Conservation (phyloP, 179 eudicot species). For the Patellifolia procumbens region DNA sequence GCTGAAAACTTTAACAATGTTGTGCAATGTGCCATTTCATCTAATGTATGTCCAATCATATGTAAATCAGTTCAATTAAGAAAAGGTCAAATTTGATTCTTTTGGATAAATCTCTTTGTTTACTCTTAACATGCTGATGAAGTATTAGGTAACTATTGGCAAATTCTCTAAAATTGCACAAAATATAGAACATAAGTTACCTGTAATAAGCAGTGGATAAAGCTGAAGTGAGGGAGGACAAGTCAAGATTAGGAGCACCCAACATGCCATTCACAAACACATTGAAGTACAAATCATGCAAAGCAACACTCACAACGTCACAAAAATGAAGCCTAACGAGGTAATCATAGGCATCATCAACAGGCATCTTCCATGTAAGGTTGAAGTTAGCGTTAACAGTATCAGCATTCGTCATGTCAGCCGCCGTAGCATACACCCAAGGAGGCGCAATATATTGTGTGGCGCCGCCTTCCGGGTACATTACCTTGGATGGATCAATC, state of each 20-base stretch:
- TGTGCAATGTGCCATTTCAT: no score
- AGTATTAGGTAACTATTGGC: no score
- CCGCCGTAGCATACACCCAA: conserved; percentile 67
- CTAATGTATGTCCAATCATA: no score
- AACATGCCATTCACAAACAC: conserved; percentile 63
- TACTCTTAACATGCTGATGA: no score
- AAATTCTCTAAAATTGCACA: no score
- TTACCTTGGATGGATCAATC: conserved; percentile 42
- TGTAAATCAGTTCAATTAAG: no score
- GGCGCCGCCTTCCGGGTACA: conserved; percentile 61
- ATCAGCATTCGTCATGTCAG: conserved; percentile 61
- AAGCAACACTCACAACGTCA: conserved; percentile 65
- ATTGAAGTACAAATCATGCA: conserved; percentile 73
- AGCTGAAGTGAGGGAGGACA: conserved; percentile 59
- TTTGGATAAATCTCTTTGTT: no score
- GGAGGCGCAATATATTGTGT: conserved; percentile 65
- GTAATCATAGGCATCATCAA: conserved; percentile 70
- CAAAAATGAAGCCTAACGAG: conserved; percentile 82
- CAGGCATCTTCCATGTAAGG: conserved; percentile 73
- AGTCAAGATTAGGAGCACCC: conserved; percentile 62
- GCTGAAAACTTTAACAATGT: no score
- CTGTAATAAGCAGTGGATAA: conserved; percentile 69
- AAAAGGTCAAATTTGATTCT: no score
- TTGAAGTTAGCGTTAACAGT: conserved; percentile 54
- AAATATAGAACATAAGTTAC: background rate